Conservation (phyloP, 495 filamentous ascomycete genomes). For the Penicillium salamii region DNA sequence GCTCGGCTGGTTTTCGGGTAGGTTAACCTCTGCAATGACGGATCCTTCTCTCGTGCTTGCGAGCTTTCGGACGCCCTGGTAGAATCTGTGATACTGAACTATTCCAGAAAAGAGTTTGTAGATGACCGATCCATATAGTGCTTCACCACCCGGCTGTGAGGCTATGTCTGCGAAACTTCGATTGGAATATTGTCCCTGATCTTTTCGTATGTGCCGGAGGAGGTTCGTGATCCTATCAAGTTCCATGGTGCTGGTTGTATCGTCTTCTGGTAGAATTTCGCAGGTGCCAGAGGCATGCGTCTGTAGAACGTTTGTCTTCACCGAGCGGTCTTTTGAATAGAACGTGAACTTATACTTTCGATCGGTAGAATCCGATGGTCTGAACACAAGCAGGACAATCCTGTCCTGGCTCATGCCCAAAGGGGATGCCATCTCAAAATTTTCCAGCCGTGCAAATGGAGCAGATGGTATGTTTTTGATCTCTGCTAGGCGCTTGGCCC, state of each 20-base stretch:
- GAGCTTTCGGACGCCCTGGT: conserved; percentile 20
- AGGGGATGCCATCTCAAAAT: neutral
- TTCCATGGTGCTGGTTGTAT: neutral
- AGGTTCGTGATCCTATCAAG: neutral
- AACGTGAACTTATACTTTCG: neutral
- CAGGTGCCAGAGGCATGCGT: neutral
- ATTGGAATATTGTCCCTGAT: neutral
- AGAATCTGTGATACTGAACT: conserved; percentile 26
- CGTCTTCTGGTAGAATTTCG: neutral
- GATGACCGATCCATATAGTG: conserved; percentile 15
- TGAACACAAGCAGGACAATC: neutral
- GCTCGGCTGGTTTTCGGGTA: neutral
- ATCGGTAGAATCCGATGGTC: neutral
- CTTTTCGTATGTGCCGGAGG: neutral
- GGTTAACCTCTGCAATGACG: conserved; percentile 12
- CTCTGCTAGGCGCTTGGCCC: neutral
- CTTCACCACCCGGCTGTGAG: neutral
- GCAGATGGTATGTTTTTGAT: neutral
- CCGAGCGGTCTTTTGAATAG: neutral
- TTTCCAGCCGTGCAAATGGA: neutral
- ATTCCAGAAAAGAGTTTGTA: conserved; percentile 29
- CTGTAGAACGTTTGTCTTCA: neutral
- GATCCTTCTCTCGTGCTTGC: neutral
- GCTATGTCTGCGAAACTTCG: neutral
- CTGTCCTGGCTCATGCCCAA: neutral